Evolutionary conservation across 139 green algal genomes (phyloP).

Genomic region (Picochlorum costavermella): DNA sequence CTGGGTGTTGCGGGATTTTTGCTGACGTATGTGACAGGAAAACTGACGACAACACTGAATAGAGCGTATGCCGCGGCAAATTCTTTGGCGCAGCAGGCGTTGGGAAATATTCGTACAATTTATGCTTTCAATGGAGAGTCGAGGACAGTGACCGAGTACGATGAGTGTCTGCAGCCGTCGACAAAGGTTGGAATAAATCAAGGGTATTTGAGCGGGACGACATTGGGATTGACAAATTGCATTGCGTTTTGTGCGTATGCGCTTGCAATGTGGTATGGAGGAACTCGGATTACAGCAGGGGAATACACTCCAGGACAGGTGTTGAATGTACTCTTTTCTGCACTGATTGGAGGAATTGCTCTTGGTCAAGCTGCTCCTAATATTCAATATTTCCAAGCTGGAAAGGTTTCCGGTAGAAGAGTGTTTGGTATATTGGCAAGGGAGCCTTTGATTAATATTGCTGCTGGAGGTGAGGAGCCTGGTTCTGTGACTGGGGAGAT

Average conservation of each 20-base stretch:
- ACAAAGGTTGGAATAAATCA: slow-evolving; percentile 31
- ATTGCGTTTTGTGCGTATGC: slow-evolving; percentile 44
- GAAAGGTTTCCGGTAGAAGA: slow-evolving; percentile 34
- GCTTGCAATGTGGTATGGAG: slow-evolving; percentile 69
- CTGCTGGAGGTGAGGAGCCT: slow-evolving; percentile 8
- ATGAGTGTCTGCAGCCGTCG: slow-evolving; percentile 32
- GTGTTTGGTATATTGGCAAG: slow-evolving; percentile 64
- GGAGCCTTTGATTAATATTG: slow-evolving; percentile 35
- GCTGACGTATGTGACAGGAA: slow-evolving; percentile 34
- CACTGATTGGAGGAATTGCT: slow-evolving; percentile 63
- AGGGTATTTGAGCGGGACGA: slow-evolving; percentile 31
- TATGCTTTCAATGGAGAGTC: slow-evolving; percentile 55
- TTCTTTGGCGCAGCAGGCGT: slow-evolving; percentile 50
- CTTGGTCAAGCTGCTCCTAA: slow-evolving; percentile 47
- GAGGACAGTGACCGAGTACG: slow-evolving; percentile 41
- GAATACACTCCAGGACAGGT: slow-evolving; percentile 46
- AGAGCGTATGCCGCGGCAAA: slow-evolving; percentile 44
- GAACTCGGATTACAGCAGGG: slow-evolving; percentile 36
- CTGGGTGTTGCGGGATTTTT: slow-evolving; percentile 40
- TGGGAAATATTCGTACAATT: slow-evolving; percentile 67
- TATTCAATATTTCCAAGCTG: slow-evolving; percentile 32
- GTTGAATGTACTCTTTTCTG: slow-evolving; percentile 62
- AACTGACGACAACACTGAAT: slow-evolving; percentile 15
- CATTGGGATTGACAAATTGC: slow-evolving; percentile 30
- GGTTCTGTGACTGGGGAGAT: slow-evolving; percentile 34